Evolutionary conservation across 345 rosid species (phyloP).

Genomic region (Pistacia atlantica): DNA sequence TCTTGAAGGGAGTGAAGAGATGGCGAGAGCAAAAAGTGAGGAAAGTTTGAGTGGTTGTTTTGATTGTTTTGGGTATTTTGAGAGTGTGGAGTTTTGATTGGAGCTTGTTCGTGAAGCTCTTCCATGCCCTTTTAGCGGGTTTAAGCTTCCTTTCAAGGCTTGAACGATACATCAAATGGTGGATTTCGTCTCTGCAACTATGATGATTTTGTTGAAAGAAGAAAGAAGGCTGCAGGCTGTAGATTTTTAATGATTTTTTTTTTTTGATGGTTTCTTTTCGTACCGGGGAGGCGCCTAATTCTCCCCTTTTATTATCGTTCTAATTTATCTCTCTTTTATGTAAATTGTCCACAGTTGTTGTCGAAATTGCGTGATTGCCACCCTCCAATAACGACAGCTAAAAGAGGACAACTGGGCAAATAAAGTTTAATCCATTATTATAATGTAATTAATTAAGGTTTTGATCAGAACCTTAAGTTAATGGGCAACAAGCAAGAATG

Average conservation of each 20-base stretch:
- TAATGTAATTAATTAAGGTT: too few species aligned
- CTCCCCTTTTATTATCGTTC: background rate
- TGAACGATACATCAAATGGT: conserved; percentile 44
- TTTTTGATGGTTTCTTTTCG: background rate
- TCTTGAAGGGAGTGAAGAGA: conserved; percentile 48
- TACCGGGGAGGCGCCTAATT: background rate
- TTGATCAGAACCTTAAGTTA: too few species aligned
- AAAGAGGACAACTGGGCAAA: too few species aligned
- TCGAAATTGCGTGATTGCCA: conserved; percentile 14
- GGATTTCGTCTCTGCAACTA: background rate
- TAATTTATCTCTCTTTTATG: background rate
- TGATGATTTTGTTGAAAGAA: background rate
- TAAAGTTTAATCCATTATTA: too few species aligned
- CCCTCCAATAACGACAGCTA: background rate
- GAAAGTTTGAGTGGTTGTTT: conserved; percentile 41
- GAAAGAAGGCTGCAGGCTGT: background rate
- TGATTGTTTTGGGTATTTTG: conserved; percentile 38
- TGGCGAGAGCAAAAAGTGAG: conserved; percentile 45
- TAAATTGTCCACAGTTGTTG: background rate
- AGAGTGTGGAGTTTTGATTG: conserved; percentile 50
- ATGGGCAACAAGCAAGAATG: too few species aligned
- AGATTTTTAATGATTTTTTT: background rate
- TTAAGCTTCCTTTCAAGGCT: conserved; percentile 59
- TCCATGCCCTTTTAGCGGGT: conserved; percentile 68
- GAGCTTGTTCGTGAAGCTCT: conserved; percentile 42